Conservation (phyloP, 805 yeast species). For the Lipomyces spencermartinsiae region DNA sequence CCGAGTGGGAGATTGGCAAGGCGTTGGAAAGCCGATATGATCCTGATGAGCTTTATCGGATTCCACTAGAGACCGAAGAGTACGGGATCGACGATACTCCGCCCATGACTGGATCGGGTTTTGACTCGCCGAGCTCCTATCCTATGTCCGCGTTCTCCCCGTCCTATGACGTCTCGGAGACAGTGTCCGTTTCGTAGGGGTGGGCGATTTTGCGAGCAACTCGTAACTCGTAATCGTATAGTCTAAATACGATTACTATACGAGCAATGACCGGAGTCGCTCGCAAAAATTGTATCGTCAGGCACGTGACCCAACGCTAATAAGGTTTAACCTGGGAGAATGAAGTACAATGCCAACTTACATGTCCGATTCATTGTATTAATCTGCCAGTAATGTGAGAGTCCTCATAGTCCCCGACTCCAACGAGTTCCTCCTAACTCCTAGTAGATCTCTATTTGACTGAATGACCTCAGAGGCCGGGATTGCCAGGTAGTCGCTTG, state of each 20-base stretch:
- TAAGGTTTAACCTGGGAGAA: neutral
- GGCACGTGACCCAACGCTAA: neutral
- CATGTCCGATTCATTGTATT: constrained; percentile 8
- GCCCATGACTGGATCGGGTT: too few relatives aligned
- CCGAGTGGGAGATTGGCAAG: too few relatives aligned
- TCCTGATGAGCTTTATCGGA: too few relatives aligned
- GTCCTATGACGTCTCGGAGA: too few relatives aligned
- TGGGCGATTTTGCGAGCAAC: constrained; percentile 11
- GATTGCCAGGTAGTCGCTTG: constrained; percentile 2
- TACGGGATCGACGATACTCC: too few relatives aligned
- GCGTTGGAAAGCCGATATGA: too few relatives aligned
- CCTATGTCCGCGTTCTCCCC: too few relatives aligned
- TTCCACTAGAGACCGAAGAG: too few relatives aligned
- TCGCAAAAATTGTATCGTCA: constrained; percentile 6
- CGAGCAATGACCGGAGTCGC: constrained; percentile 3
- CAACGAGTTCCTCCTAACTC: neutral
- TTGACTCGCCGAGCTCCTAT: too few relatives aligned
- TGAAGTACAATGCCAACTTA: neutral
- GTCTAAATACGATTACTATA: constrained; percentile 7
- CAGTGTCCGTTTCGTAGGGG: neutral
- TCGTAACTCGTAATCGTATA: neutral
- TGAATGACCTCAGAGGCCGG: constrained; percentile 2
- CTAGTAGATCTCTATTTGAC: constrained; percentile 3
- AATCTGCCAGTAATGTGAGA: constrained; percentile 1
- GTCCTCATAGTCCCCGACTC: constrained; percentile 5